These are phyloP conservation scores for Mucor sp. DNA, from an alignment of 371 early-diverging fungal species.

Conservation along the genomic window DNA sequence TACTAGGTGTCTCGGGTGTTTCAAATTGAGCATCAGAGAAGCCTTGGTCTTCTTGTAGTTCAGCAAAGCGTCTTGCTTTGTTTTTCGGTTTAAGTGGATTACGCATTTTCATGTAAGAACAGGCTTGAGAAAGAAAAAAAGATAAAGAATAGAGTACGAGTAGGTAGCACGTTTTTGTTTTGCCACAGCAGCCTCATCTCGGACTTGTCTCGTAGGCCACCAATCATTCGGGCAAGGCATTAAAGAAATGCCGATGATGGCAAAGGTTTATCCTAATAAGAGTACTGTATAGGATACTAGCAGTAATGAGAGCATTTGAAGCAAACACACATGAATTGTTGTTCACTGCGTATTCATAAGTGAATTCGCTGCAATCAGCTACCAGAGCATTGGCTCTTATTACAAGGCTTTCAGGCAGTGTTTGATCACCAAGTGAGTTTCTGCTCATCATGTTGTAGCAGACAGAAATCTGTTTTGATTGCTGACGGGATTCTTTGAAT, in stretches of 20 bases:
- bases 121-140: not conserved
- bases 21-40: conserved; percentile 58
- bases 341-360: too few relatives aligned
- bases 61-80: conserved; percentile 30
- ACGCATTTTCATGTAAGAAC: conserved; percentile 31
- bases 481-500: too few relatives aligned
- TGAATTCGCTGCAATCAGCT: too few relatives aligned
- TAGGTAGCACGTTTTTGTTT: not conserved
- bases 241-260: not conserved
- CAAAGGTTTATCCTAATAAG: not conserved
- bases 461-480: too few relatives aligned
- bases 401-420: too few relatives aligned
- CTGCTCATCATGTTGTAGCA: too few relatives aligned
- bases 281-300: too few relatives aligned
- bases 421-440: too few relatives aligned
- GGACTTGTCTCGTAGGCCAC: not conserved
- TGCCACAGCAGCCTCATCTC: not conserved
- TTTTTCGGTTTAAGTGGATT: conserved; percentile 46
- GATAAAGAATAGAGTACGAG: not conserved
- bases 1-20: conserved; percentile 42
- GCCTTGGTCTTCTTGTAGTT: conserved; percentile 52
- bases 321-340: too few relatives aligned
- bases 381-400: too few relatives aligned
- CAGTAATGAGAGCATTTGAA: too few relatives aligned
- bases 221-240: not conserved